Base-by-base conservation (phyloP, 2,329 filamentous ascomycete species). In the Diaporthe amygdali region DNA sequence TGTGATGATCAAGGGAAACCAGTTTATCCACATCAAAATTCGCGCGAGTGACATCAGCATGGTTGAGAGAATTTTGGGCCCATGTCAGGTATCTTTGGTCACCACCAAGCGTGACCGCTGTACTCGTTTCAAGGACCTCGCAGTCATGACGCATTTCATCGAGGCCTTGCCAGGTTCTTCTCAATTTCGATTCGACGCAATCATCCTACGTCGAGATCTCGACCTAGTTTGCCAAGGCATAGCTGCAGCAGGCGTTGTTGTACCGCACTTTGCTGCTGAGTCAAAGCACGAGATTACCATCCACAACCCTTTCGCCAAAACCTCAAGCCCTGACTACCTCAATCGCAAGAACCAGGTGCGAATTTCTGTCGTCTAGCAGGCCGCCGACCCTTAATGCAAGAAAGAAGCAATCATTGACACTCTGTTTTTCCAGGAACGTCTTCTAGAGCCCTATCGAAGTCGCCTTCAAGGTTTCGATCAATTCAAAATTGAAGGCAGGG, bases 21-120 rank as follows among this genome's bases (percentile, higher is more conserved):
- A 63, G 2, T 46, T 63, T 5, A 3, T 63, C 20, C 20, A 9
- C 9, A 5, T 63, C 27, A 22, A 2, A 1, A 47, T 63, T 10
- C 12, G 0, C 7, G 10, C 30, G 2, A n/a, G 39, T 1, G 7
- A 25, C 17, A 12, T 1, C 55, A 2, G 1, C 5, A 8, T 17
- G 10, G 5, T 46, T 9, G 0, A 1, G 0, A 7, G 15, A 5
- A 14, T n/a, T 8, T 46, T 63, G 17, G 1, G 14, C 6, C 39
- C 10, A 5, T 34, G 9, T 8, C 10, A 63, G 27, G 17, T 63
- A 2, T 12, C 39, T 5, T 3, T 63, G 5, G 39, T 63, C 39
- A 6, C 39, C 14, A 30, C 56, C 3, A 7, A 7, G 6, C 41
- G 5, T 12, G 17, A 34, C 1, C 22, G 2, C 2, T 41, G 17